Base-by-base conservation (phyloP, 371 early-diverging fungal genomes). In the Gilbertella persicaria region DNA sequence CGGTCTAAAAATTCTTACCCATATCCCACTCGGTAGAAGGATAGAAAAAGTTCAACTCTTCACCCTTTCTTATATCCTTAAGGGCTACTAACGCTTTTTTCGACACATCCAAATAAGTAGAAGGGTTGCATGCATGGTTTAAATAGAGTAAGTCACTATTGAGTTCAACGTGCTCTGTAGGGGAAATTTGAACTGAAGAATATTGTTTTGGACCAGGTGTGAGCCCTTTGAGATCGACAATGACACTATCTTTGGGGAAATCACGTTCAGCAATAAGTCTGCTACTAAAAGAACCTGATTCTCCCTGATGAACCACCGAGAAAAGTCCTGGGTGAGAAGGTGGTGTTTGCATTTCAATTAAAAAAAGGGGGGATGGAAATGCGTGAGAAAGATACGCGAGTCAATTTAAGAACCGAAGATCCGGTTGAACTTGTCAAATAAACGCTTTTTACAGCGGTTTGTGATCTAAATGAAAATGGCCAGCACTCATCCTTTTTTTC, bases 21-120 rank as follows among this genome's bases (percentile, higher is more conserved):
- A 93, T 93, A 61, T 87, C 88, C 90, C 90, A 93, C 60, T 93
- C 93, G 25, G 87, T 88, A 14, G 83, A 79, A 23, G 91, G 91
- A 59, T 93, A 93, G 63, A 91, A 91, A 65, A 93, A 91, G 14
- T 87, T 86, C 48, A 90, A 23, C 53, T 86, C 89, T 40, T 86
- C 87, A 16, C 89, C 90, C 19, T 61, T 64, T 45, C 67, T 60
- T 39, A 87, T 55, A 53, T 85, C 85, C 25, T 65, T 67, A 13
- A 63, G 50, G 7, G 91, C 93, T 12, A 76, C 67, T 10, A 89
- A 69, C 14, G 61, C 58, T 62, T 59, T 69, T 23, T 58, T 46
- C 44, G 72, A 73, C 8, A 79, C 73, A 50, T 90, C 85, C 48
- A 92, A 50, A 19, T 69, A 40, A 5, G 78, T 77, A 17, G 83